phyloP scores from a whole-genome alignment of 2,329 filamentous ascomycete species.

The Verruconis gallopava region DNA sequence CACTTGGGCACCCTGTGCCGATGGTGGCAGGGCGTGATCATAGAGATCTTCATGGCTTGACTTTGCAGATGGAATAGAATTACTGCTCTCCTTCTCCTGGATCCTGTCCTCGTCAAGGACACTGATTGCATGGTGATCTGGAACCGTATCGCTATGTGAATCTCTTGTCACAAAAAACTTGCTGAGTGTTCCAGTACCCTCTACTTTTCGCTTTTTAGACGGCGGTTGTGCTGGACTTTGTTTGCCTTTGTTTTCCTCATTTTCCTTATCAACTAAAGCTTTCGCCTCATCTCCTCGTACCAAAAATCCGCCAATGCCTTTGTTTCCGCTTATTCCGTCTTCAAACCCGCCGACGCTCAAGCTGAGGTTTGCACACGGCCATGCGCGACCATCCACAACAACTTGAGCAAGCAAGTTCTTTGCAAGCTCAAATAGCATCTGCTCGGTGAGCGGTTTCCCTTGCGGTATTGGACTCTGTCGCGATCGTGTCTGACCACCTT shows the following conservation, averaged over 20 bases:
- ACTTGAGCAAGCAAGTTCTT: constrained; percentile 67
- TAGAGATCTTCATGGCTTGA: background rate
- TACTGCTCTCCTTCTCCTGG: background rate
- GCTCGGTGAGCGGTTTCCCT: constrained; percentile 60
- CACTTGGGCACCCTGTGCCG: constrained; percentile 9
- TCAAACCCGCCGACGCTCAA: constrained; percentile 87
- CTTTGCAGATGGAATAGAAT: background rate
- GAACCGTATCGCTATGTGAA: constrained; percentile 1
- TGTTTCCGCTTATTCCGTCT: constrained; percentile 70
- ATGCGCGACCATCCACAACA: constrained; percentile 62
- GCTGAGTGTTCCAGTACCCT: constrained; percentile 16
- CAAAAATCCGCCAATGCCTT: constrained; percentile 77
- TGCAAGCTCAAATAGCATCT: constrained; percentile 59
- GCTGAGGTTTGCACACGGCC: constrained; percentile 86
- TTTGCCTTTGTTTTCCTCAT: constrained; percentile 11
- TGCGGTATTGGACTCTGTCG: constrained; percentile 64
- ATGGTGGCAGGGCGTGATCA: background rate
- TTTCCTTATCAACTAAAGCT: constrained; percentile 23
- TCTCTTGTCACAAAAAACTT: constrained; percentile 9
- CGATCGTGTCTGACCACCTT: constrained; percentile 60
- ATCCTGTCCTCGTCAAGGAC: background rate
- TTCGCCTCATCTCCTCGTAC: constrained; percentile 50
- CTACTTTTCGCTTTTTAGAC: constrained; percentile 24
- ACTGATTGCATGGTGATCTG: background rate
- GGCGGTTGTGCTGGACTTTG: constrained; percentile 16